Evolutionary conservation across 495 filamentous ascomycete genomes (phyloP).

Genomic region (Usnea hakonensis): DNA sequence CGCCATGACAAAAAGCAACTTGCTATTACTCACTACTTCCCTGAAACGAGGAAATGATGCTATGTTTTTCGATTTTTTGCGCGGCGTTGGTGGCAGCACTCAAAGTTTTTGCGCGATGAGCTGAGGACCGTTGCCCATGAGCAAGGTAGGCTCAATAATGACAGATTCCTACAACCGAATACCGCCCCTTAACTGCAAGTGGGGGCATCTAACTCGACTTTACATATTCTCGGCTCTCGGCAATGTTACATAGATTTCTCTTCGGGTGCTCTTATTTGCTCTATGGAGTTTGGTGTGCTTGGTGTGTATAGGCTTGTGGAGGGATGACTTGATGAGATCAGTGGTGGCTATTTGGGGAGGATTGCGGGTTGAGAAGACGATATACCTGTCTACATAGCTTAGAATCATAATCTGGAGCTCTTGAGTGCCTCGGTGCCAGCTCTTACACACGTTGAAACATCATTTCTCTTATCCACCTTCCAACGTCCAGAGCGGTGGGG

Average conservation of each 20-base stretch:
- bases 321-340: slow-evolving; percentile 2
- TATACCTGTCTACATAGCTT: background rate
- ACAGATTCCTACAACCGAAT: background rate
- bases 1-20: background rate
- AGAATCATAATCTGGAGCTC: background rate
- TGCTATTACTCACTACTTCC: background rate
- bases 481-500: background rate
- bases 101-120: background rate
- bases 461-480: background rate
- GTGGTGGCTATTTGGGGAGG: background rate
- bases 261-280: slow-evolving; percentile 1
- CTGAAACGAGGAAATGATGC: background rate
- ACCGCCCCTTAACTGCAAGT: background rate
- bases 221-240: background rate
- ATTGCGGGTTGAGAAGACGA: background rate
- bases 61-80: background rate
- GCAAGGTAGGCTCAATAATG: background rate
- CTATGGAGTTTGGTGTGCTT: background rate
- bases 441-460: background rate
- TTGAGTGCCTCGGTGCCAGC: background rate
- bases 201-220: background rate
- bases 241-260: slow-evolving; percentile 6
- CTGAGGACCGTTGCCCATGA: background rate
- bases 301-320: background rate
- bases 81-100: slow-evolving; percentile 15